These are phyloP conservation scores for Neurospora sp. DNA, from an alignment of 495 filamentous ascomycete genomes.

Conservation along the genomic window DNA sequence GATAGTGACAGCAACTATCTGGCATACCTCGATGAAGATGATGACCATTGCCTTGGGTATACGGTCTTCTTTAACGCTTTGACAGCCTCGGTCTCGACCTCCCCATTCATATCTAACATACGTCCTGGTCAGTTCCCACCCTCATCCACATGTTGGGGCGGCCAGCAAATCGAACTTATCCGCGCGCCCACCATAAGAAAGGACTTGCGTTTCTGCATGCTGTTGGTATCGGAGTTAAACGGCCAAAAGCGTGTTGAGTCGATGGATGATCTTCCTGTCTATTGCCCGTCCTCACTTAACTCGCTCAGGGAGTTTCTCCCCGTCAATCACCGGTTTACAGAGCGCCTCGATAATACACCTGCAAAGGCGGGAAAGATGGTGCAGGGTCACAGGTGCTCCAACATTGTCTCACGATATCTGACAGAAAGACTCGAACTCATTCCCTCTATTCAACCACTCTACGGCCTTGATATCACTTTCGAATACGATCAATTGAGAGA, in stretches of 20 bases:
- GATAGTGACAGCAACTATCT: background rate
- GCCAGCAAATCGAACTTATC: background rate
- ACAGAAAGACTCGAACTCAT: background rate
- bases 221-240: background rate
- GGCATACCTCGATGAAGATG: background rate
- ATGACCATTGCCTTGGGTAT: background rate
- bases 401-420: background rate
- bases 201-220: background rate
- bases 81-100: background rate
- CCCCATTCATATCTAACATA: background rate
- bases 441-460: background rate
- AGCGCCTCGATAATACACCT: background rate
- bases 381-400: background rate
- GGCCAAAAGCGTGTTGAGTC: background rate
- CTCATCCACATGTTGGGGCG: background rate
- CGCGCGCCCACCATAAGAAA: background rate
- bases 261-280: background rate
- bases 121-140: background rate
- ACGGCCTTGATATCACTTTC: background rate
- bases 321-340: background rate
- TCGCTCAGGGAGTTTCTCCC: background rate
- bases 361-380: background rate
- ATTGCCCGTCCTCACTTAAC: background rate
- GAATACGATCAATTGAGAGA: background rate
- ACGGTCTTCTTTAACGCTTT: background rate